Conservation (phyloP, 139 green algal species). For the Coccomyxa sp. region DNA sequence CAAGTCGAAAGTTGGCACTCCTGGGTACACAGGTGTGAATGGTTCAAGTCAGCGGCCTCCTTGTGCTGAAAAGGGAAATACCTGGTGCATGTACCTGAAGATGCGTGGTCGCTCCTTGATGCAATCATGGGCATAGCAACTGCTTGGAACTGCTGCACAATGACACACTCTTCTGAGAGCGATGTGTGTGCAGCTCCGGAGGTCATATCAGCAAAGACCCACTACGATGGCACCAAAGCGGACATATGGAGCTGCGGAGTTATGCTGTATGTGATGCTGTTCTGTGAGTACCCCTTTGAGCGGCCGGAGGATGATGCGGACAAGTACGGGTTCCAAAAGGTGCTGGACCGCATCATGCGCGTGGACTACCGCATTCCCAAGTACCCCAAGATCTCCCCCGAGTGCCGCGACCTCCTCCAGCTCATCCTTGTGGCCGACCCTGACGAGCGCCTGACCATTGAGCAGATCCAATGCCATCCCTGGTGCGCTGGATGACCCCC, state of each 20-base stretch:
- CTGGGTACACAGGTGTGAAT: conserved; percentile 55
- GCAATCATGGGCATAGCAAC: not conserved
- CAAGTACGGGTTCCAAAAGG: conserved; percentile 7
- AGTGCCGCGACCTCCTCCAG: conserved; percentile 43
- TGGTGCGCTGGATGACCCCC: conserved; percentile 24
- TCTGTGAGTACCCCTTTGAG: conserved; percentile 66
- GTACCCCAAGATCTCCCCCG: conserved; percentile 22
- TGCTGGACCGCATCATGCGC: conserved; percentile 44
- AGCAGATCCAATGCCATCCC: conserved; percentile 47
- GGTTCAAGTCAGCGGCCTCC: not conserved
- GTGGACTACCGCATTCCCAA: conserved; percentile 50
- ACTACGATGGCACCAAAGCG: conserved; percentile 50
- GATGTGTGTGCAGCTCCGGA: conserved; percentile 28
- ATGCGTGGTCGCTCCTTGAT: not conserved
- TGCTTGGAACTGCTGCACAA: not conserved
- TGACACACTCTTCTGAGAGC: too few relatives aligned
- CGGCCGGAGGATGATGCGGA: conserved; percentile 25
- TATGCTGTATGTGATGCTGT: conserved; percentile 87
- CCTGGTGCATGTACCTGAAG: not conserved
- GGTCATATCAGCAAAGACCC: conserved; percentile 43
- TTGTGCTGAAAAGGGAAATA: conserved; percentile 63
- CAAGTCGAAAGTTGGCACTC: conserved; percentile 50
- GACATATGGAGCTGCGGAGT: conserved; percentile 60
- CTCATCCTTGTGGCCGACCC: conserved; percentile 28
- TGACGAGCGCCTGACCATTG: conserved; percentile 32